A percentile compares a stretch with the other conserved stretches of the same genome.
Evolutionary conservation across 2,329 filamentous ascomycete genomes (phyloP).

Genomic region (Uncinocarpus reesii): DNA sequence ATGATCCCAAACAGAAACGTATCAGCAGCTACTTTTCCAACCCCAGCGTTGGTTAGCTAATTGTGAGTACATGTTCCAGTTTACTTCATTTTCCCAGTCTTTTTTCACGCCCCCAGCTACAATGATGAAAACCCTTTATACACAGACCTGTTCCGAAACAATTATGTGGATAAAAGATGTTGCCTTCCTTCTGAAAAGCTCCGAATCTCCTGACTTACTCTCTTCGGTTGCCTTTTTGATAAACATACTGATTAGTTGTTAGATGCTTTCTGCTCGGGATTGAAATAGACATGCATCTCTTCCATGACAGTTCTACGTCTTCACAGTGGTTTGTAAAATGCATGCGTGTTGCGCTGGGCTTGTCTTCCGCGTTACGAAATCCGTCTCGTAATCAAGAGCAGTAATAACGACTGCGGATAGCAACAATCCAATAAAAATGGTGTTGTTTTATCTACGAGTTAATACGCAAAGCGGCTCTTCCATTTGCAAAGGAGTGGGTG

Average conservation of each 20-base stretch:
- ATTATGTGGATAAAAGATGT: conserved; percentile 40
- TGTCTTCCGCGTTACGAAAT: no score
- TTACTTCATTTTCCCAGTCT: conserved; percentile 2
- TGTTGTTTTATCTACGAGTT: no score
- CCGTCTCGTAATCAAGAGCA: no score
- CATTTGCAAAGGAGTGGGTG: no score
- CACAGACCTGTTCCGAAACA: conserved; percentile 56
- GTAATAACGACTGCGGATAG: no score
- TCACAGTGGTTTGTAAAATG: no score
- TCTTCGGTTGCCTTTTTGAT: background rate
- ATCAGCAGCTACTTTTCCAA: conserved; percentile 70
- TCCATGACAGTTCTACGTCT: no score
- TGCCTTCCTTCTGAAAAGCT: conserved; percentile 17
- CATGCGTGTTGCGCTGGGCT: no score
- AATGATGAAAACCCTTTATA: conserved; percentile 49
- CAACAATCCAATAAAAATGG: no score
- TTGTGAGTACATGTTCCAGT: conserved; percentile 14
- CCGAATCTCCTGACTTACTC: background rate
- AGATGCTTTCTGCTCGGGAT: no score
- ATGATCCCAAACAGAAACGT: conserved; percentile 65
- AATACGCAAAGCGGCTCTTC: no score
- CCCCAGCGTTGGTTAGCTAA: conserved; percentile 11
- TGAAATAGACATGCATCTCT: no score
- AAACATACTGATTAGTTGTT: background rate
- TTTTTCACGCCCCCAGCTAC: conserved; percentile 19